Base-by-base conservation (phyloP, 2,329 filamentous ascomycete species). In the Ramularia endophylla region DNA sequence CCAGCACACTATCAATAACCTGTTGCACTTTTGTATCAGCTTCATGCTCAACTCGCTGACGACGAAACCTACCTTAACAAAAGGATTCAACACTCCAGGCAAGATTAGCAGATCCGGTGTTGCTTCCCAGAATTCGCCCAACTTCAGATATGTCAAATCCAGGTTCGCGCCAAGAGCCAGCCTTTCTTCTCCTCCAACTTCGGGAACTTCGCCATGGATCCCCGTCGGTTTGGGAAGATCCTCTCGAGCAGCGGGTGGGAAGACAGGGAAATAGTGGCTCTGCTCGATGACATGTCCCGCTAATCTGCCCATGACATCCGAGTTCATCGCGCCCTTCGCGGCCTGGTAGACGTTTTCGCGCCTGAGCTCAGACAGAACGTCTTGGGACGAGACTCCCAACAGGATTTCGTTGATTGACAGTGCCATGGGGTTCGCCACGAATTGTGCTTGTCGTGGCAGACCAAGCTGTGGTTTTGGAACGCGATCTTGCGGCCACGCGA, bases 341-440 rank as follows among this genome's bases (percentile, higher is more conserved):
- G 83, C 87, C 52, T 94, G 74, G 7, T 85, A 87, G 19, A 95
- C 68, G 3, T 61, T 60, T 25, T 58, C 55, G 5, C 55, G 48
- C 16, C 72, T 62, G 39, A 81, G 74, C 65, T 95, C 87, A 48
- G 80, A 88, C 1, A 98, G 72, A 3, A 87, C 70, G 59, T 98
- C 92, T 56, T 94, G 85, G 1, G 81, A 83, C 18, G 83, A 88
- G 53, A 95, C 75, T 4, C 85, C 88, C 18, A 95, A 66, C 2
- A 90, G 75, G 31, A 83, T 76, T 65, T 97, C 92, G 65, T 98
- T 98, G 50, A 97, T 72, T 5, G 80, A 86, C 3, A 97, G 66
- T 7, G 85, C 87, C 73, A 94, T 90, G 1, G 92, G 92, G 59
- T 97, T 97, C 2, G 88, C 87, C 12, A 95, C 78, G 53, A 94